These are phyloP conservation scores for Nitzschia putrida DNA, from an alignment of 108 stramenopile species.

Conservation along the genomic window DNA sequence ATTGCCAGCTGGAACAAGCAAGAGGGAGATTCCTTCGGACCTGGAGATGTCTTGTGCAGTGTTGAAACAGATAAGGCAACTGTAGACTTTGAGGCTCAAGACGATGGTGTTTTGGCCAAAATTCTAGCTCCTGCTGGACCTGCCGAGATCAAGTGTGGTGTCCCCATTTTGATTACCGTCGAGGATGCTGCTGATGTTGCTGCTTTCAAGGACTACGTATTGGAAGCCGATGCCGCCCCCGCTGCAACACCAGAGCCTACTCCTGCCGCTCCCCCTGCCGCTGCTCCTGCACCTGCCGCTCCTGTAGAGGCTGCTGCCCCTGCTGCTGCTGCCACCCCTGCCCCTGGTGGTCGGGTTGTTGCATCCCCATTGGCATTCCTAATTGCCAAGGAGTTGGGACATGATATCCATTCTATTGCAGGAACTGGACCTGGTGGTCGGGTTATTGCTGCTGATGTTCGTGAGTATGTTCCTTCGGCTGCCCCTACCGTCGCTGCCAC, in stretches of 20 bases:
- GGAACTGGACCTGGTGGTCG: slow-evolving; percentile 96
- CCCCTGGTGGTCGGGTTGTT: slow-evolving; percentile 75
- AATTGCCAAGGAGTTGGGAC: slow-evolving; percentile 83
- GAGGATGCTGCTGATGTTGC: slow-evolving; percentile 84
- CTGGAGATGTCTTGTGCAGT: slow-evolving; percentile 92
- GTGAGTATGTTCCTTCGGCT: slow-evolving; percentile 65
- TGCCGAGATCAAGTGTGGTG: slow-evolving; percentile 83
- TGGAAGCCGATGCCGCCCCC: slow-evolving; percentile 44
- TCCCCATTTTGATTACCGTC: slow-evolving; percentile 84
- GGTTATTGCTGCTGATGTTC: slow-evolving; percentile 93
- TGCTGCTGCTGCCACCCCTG: slow-evolving; percentile 35
- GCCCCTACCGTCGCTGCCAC: slow-evolving; percentile 21
- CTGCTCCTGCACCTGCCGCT: slow-evolving; percentile 30
- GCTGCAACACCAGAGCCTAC: slow-evolving; percentile 41
- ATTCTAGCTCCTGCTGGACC: slow-evolving; percentile 78
- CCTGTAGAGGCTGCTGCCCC: slow-evolving; percentile 30
- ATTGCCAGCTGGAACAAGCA: slow-evolving; percentile 82
- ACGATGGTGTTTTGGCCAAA: slow-evolving; percentile 96
- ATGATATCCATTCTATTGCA: slow-evolving; percentile 65
- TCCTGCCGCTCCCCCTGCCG: slow-evolving; percentile 30
- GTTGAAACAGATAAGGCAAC: slow-evolving; percentile 99
- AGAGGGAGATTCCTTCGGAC: slow-evolving; percentile 82
- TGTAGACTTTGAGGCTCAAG: slow-evolving; percentile 96
- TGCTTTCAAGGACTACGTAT: slow-evolving; percentile 86
- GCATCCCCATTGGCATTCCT: slow-evolving; percentile 91